Evolutionary conservation across 1,284 basidiomycete genomes (phyloP).

Genomic region (Austropuccinia psidii): DNA sequence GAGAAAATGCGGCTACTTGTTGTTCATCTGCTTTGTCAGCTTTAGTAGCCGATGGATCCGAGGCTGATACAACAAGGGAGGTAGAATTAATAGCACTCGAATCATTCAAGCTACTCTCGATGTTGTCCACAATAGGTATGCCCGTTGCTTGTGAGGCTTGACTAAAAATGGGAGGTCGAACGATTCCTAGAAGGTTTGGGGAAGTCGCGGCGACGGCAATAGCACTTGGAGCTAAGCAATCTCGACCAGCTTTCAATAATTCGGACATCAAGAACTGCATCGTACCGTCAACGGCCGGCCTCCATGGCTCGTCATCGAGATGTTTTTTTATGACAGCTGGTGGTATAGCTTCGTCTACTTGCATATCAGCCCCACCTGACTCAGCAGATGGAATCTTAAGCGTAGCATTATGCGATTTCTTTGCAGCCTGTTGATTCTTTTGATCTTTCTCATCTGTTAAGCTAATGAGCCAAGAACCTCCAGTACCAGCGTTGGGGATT

Average conservation of each 20-base stretch:
- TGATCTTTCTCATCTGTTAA: conserved; percentile 28
- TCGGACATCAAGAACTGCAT: conserved; percentile 37
- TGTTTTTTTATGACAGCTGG: conserved; percentile 43
- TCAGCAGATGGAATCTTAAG: conserved; percentile 26
- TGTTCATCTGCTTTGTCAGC: conserved; percentile 35
- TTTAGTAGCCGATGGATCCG: neutral
- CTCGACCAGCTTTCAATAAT: conserved; percentile 24
- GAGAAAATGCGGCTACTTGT: conserved; percentile 54
- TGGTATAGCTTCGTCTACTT: conserved; percentile 37
- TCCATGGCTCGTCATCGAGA: conserved; percentile 39
- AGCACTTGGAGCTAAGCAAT: conserved; percentile 11
- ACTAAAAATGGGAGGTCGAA: conserved; percentile 30
- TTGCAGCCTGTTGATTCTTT: neutral
- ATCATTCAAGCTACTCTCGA: neutral
- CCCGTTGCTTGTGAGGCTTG: conserved; percentile 1
- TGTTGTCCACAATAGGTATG: neutral
- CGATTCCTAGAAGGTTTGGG: conserved; percentile 2
- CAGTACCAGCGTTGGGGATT: conserved; percentile 57
- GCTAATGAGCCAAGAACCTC: conserved; percentile 55
- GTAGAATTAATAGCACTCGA: neutral
- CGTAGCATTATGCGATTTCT: neutral
- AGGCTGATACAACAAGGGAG: neutral
- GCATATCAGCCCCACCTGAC: conserved; percentile 11
- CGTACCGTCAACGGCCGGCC: conserved; percentile 28
- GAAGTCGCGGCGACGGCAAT: neutral